These are phyloP conservation scores for Chlorella sp. DNA, from an alignment of 139 green algal genomes.

Conservation along the genomic window DNA sequence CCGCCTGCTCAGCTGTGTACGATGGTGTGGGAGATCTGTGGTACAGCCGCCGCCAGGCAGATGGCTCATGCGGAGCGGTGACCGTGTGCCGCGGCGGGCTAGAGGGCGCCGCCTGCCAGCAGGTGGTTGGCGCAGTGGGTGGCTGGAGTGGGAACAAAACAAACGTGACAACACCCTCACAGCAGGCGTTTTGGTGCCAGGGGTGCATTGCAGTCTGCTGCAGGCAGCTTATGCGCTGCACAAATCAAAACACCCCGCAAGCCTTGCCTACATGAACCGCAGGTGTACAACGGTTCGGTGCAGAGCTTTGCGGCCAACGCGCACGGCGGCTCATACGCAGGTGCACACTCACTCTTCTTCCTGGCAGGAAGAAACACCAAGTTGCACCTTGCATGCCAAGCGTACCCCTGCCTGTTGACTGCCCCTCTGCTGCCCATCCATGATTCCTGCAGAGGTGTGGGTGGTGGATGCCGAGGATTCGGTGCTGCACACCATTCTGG, in stretches of 20 bases:
- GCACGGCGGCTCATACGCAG: constrained; percentile 1
- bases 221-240: too few species aligned
- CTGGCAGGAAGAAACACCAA: too few species aligned
- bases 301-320: constrained; percentile 26
- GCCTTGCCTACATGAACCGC: too few species aligned
- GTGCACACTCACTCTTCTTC: too few species aligned
- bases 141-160: too few species aligned
- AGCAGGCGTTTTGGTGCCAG: too few species aligned
- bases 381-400: too few species aligned
- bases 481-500: constrained; percentile 11
- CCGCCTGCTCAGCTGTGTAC: constrained; percentile 7
- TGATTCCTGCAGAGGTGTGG: constrained; percentile 21
- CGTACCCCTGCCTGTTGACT: too few species aligned
- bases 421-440: too few species aligned
- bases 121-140: background rate
- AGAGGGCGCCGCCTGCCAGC: background rate
- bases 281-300: background rate
- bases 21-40: background rate
- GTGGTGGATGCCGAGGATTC: constrained; percentile 1
- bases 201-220: too few species aligned
- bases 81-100: background rate
- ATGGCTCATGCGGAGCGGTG: background rate
- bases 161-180: too few species aligned
- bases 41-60: constrained; percentile 5
- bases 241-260: too few species aligned